Conservation (phyloP, 306 rosid species). For the Prunus mira region DNA sequence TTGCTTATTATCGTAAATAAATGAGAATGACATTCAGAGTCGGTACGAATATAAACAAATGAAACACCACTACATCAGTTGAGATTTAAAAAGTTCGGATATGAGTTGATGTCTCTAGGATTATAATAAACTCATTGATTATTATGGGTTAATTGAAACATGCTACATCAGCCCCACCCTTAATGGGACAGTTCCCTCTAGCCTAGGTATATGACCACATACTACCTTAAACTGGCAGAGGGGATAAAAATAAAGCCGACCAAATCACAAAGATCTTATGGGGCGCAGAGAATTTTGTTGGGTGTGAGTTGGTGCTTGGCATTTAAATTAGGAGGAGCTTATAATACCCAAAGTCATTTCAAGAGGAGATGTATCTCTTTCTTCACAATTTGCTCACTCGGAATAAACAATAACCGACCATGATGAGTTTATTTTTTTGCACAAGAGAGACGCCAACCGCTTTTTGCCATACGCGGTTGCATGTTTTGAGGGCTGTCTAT, state of each 20-base stretch:
- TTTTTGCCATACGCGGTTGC: conserved; percentile 4
- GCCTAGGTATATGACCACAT: conserved; percentile 12
- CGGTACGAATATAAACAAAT: background rate
- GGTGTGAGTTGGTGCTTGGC: conserved; percentile 31
- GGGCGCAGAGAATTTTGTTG: conserved; percentile 14
- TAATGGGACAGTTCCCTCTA: conserved; percentile 6
- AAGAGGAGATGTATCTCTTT: conserved; percentile 1
- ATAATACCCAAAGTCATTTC: background rate
- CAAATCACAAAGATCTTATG: conserved; percentile 36
- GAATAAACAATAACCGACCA: conserved; percentile 17
- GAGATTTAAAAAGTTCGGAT: background rate
- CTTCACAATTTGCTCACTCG: background rate
- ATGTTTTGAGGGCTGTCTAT: background rate
- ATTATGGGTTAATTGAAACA: conserved; percentile 1
- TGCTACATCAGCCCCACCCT: background rate
- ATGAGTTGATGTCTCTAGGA: background rate
- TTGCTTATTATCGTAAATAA: background rate
- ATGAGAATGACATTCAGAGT: background rate
- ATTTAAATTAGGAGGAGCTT: conserved; percentile 5
- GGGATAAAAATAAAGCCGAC: conserved; percentile 25
- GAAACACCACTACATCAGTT: background rate
- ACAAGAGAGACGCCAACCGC: background rate
- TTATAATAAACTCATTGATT: background rate
- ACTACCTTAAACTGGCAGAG: conserved; percentile 11
- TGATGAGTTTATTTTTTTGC: background rate